Evolutionary conservation across 2,329 filamentous ascomycete species (phyloP), one percentile per base, ranked within the genome.

Genomic region (Botrytis byssoidea): DNA sequence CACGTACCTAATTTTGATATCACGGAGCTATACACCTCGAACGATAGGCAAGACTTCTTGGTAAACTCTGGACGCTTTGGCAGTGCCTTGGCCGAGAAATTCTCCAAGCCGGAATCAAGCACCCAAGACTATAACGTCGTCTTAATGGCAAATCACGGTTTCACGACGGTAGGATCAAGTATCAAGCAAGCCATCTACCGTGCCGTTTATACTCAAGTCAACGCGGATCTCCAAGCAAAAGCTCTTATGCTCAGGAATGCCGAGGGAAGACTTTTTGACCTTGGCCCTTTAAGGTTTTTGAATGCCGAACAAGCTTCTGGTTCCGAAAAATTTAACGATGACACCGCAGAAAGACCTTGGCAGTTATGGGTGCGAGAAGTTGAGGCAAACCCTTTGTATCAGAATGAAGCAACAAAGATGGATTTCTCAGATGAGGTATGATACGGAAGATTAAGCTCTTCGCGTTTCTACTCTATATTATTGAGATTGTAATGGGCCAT

Each of bases 101-200:
- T 84, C 72, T 76, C 78, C 16, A 74, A 74, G 6, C 77, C 76
- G 16, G 77, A 55, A 16, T 67, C 64, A 48, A 51, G 64, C 10
- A 48, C 42, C 76, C 57, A 79, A 48, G 55, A 74, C n/a, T 74
- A 82, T 55, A 78, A 78, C 9, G 83, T 85, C 7, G 82, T 85
- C 1, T 78, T 86, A 65, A 86, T 86, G 85, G 79, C 82, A 3
- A 81, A 83, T 6, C 84, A 86, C 74, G 85, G 85, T 3, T 85
- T 83, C 75, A 84, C 85, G 1, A 79, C 81, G 2, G 73, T 82
- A 10, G 84, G 81, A 0, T 74, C 75, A 0, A 80, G 77, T 71
- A 82, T 86, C 55, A 79, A 84, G 74, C 79, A 82, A 68, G 83
- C 80, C 3, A 83, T 86, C 10, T 82, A 83, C 71, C 78, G 82